phyloP scores from a whole-genome alignment of 2,329 filamentous ascomycete genomes.

The Colletotrichum echinochloae region DNA sequence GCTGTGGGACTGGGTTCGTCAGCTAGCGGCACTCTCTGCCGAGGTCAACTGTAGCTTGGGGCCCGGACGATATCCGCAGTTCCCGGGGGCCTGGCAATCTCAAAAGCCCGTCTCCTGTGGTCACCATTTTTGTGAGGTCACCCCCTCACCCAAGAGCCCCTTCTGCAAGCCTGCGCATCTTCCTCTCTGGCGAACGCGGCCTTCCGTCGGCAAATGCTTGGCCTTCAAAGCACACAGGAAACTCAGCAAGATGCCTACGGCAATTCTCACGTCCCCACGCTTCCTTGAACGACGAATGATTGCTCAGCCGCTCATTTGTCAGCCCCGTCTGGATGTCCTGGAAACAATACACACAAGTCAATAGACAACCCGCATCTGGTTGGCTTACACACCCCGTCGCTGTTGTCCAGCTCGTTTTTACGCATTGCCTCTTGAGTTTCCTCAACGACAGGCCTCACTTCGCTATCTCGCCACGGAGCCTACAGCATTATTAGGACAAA shows the following conservation, averaged over 20 bases:
- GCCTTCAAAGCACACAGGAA: neutral
- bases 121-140: conserved; percentile 19
- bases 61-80: conserved; percentile 10
- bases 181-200: conserved; percentile 25
- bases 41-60: conserved; percentile 13
- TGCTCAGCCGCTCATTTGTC: conserved; percentile 26
- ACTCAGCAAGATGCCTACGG: conserved; percentile 5
- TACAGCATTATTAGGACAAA: too few relatives aligned
- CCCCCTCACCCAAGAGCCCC: conserved; percentile 13
- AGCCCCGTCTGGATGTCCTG: conserved; percentile 9
- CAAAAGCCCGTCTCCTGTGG: conserved; percentile 7
- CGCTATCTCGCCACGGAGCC: too few relatives aligned
- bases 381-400: conserved; percentile 29
- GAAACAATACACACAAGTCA: too few relatives aligned
- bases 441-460: conserved; percentile 10
- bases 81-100: conserved; percentile 4
- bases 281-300: conserved; percentile 1
- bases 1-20: conserved; percentile 18
- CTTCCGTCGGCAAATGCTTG: conserved; percentile 27
- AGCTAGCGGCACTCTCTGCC: conserved; percentile 23
- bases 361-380: conserved; percentile 5
- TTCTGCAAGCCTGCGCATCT: neutral
- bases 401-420: conserved; percentile 8
- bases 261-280: neutral
- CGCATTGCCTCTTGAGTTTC: conserved; percentile 14